These are phyloP conservation scores for Phaeomoniella chlamydospora DNA, from an alignment of 2,329 filamentous ascomycete species.

Conservation along the genomic window DNA sequence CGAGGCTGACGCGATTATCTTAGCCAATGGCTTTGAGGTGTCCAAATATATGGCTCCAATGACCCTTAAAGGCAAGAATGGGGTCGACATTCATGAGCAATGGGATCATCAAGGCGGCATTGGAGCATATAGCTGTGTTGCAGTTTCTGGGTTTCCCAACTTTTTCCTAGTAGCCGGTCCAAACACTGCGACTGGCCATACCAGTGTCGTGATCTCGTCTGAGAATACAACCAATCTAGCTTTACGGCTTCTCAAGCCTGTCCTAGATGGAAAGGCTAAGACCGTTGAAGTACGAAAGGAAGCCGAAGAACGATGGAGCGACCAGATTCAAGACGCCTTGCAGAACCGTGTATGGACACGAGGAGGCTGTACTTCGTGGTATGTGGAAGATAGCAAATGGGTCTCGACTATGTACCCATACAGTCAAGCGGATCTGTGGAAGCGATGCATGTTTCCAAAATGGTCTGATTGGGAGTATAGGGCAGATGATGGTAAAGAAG, in stretches of 20 bases:
- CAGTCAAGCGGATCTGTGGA: neutral
- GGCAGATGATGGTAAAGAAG: too few relatives aligned
- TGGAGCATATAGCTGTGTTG: constrained; percentile 45
- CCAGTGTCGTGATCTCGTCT: constrained; percentile 41
- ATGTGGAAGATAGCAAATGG: constrained; percentile 32
- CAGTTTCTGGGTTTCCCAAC: constrained; percentile 48
- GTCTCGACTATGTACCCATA: constrained; percentile 33
- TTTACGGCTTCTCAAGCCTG: constrained; percentile 41
- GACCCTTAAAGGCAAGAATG: constrained; percentile 35
- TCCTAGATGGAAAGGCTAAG: constrained; percentile 30
- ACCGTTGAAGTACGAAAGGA: constrained; percentile 33
- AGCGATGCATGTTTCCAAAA: neutral
- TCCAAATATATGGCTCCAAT: constrained; percentile 40
- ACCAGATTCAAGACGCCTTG: constrained; percentile 30
- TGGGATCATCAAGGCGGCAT: constrained; percentile 47
- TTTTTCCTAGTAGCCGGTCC: constrained; percentile 47
- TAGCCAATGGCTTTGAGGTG: constrained; percentile 48
- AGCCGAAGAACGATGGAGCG: constrained; percentile 31
- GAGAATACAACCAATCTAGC: constrained; percentile 49
- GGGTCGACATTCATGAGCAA: constrained; percentile 35
- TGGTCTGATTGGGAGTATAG: neutral
- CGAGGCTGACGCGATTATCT: constrained; percentile 44
- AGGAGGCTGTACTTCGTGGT: constrained; percentile 35
- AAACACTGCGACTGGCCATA: constrained; percentile 49
- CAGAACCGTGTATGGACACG: constrained; percentile 31